These are phyloP conservation scores for Berkeleyomyces basicola DNA, from an alignment of 2,329 filamentous ascomycete genomes.

Conservation along the genomic window DNA sequence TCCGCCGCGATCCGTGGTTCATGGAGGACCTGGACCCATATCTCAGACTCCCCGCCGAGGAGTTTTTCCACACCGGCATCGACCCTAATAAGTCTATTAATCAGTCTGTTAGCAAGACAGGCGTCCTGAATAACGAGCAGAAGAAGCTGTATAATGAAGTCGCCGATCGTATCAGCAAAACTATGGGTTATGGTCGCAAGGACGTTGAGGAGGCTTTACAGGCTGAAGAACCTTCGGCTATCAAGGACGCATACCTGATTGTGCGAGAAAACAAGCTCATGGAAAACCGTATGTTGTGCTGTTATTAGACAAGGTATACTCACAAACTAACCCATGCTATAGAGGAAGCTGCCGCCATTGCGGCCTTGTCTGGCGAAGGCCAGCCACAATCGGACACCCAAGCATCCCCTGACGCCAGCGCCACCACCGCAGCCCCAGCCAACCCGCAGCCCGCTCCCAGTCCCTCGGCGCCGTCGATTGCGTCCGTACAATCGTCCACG, in stretches of 20 bases:
- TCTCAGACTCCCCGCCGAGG: constrained; percentile 71
- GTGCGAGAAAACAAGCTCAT: constrained; percentile 96
- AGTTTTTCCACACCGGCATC: constrained; percentile 86
- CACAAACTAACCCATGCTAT: constrained; percentile 18
- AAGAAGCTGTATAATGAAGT: constrained; percentile 85
- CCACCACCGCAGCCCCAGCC: background rate
- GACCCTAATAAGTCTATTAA: constrained; percentile 85
- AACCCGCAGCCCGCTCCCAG: constrained; percentile 19
- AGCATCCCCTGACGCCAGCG: background rate
- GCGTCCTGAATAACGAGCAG: constrained; percentile 67
- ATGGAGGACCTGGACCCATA: constrained; percentile 72
- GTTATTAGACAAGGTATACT: background rate
- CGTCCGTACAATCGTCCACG: constrained; percentile 32
- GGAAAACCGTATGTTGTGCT: constrained; percentile 63
- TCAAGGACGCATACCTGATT: constrained; percentile 98
- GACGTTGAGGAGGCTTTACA: constrained; percentile 90
- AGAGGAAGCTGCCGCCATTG: constrained; percentile 23
- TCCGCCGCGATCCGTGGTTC: constrained; percentile 90
- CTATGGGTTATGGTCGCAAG: constrained; percentile 89
- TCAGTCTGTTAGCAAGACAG: constrained; percentile 64
- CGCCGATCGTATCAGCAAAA: constrained; percentile 89
- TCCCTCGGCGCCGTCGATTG: constrained; percentile 36
- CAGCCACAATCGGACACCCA: background rate
- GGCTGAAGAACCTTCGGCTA: constrained; percentile 85
- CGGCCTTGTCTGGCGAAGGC: constrained; percentile 10